Evolutionary conservation across 106 monocot species (phyloP), one percentile per base, ranked within the genome.

Genomic region (Dioscorea zingiberensis): DNA sequence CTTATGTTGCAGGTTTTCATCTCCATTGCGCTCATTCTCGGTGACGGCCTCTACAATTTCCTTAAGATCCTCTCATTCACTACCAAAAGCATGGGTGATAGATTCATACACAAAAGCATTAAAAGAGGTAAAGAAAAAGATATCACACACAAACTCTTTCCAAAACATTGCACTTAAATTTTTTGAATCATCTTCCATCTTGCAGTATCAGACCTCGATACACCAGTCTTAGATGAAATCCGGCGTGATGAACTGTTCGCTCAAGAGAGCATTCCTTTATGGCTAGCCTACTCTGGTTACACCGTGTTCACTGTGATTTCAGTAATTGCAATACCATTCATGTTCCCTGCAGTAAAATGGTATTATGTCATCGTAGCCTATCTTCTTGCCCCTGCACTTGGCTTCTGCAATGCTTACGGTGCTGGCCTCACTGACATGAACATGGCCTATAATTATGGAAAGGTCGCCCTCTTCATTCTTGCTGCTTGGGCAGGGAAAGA

Each of bases 31-130:
- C 88, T 93, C 54, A 88, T 93, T 18, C 68, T 93, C 2, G 93
- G 93, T 46, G 93, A 93, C 32, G 93, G 93, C 7, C 80, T 93
- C 21, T 93, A 93, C 63, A 89, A 86, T 76, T 89, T 93, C 55
- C 21, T 79, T 56, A 93, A 93, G 76, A 81, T 89, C 47, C 67
- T 93, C 2, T 29, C 73, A 22, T 83, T 78, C 73, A 89, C 89
- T n/a, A 67, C 76, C 18, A 83, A 62, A 70, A 93, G 60, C 73
- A 74, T 93, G 58, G 71, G 68, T 59, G 26, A 70, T 18, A 69
- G 73, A 62, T 62, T 76, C 22, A 76, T 62, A 64, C 27, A 48
- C 25, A 73, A 69, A 21, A 74, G 47, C 44, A 44, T 65, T 21
- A 83, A 71, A 28, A 85, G 58, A 69, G 85, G 88, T 88, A 59